A percentile compares a stretch with the other conserved stretches of the same genome.
These are phyloP conservation scores for Decorospora gaudefroyi DNA, from an alignment of 2,329 filamentous ascomycete species.

Conservation along the genomic window DNA sequence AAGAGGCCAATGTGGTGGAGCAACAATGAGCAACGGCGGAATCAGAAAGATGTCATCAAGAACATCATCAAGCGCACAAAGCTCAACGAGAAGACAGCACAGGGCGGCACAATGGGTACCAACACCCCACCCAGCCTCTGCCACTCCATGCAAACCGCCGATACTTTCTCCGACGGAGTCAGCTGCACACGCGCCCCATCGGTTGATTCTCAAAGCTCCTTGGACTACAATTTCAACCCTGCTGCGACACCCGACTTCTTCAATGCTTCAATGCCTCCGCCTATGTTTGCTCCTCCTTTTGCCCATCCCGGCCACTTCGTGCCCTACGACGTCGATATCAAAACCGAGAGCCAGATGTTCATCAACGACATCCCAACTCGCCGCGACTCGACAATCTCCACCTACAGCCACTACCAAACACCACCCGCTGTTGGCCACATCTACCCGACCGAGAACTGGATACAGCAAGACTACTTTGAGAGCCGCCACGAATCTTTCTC, in stretches of 20 bases:
- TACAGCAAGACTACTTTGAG: conserved; percentile 71
- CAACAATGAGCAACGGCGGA: conserved; percentile 81
- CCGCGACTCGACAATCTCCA: conserved; percentile 84
- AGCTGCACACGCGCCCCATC: conserved; percentile 73
- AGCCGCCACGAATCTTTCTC: conserved; percentile 68
- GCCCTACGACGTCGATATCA: conserved; percentile 93
- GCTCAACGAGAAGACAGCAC: conserved; percentile 79
- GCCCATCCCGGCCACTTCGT: conserved; percentile 65
- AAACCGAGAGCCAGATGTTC: conserved; percentile 92
- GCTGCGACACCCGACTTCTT: conserved; percentile 59
- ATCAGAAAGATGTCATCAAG: conserved; percentile 95
- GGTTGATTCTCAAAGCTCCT: conserved; percentile 76
- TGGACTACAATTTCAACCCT: conserved; percentile 69
- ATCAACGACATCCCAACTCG: conserved; percentile 87
- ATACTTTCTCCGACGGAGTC: conserved; percentile 75
- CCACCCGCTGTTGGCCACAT: conserved; percentile 72
- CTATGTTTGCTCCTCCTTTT: conserved; percentile 51
- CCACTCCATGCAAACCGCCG: conserved; percentile 79
- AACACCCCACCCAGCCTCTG: conserved; percentile 78
- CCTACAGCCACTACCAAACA: conserved; percentile 87
- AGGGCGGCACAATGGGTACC: conserved; percentile 53
- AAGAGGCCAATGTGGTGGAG: conserved; percentile 97
- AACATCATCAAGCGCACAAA: conserved; percentile 97
- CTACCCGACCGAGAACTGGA: conserved; percentile 71
- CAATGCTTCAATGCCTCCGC: conserved; percentile 64